phyloP scores from a whole-genome alignment of 2,329 filamentous ascomycete species.

The Pseudohalonectria lignicola region DNA sequence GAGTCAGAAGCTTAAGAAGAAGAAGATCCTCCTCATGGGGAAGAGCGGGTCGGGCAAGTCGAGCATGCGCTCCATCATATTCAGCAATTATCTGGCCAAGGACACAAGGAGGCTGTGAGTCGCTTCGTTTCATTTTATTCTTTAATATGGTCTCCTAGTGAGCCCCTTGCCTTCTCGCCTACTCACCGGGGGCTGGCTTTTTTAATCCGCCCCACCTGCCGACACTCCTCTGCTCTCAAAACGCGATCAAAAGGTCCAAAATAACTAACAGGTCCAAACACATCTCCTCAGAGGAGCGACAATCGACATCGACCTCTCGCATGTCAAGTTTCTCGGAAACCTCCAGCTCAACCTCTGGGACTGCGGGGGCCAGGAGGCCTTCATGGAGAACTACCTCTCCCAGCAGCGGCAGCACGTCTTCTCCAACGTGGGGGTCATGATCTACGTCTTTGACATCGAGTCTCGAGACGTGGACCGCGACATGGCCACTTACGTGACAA shows the following conservation, averaged over 20 bases:
- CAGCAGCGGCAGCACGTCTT: slow-evolving; percentile 96
- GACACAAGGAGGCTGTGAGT: slow-evolving; percentile 73
- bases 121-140: neutral
- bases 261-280: too few species aligned
- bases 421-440: slow-evolving; percentile 88
- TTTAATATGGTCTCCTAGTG: neutral
- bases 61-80: slow-evolving; percentile 97
- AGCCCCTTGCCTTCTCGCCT: neutral
- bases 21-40: slow-evolving; percentile 82
- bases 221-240: neutral
- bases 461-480: slow-evolving; percentile 90
- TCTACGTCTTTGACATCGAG: slow-evolving; percentile 99
- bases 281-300: slow-evolving; percentile 72
- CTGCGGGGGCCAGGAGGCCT: slow-evolving; percentile 95
- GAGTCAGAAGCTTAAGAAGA: slow-evolving; percentile 62
- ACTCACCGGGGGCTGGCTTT: too few species aligned
- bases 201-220: neutral
- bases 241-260: too few species aligned
- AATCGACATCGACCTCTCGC: slow-evolving; percentile 95
- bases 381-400: slow-evolving; percentile 96
- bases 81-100: slow-evolving; percentile 96
- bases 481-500: slow-evolving; percentile 81
- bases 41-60: slow-evolving; percentile 97
- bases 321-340: slow-evolving; percentile 98
- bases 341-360: slow-evolving; percentile 97